A percentile compares a stretch with the other conserved stretches of the same genome.
Evolutionary conservation across 1,284 basidiomycete genomes (phyloP).

Genomic region (Pyrrhoderma lamaoense): DNA sequence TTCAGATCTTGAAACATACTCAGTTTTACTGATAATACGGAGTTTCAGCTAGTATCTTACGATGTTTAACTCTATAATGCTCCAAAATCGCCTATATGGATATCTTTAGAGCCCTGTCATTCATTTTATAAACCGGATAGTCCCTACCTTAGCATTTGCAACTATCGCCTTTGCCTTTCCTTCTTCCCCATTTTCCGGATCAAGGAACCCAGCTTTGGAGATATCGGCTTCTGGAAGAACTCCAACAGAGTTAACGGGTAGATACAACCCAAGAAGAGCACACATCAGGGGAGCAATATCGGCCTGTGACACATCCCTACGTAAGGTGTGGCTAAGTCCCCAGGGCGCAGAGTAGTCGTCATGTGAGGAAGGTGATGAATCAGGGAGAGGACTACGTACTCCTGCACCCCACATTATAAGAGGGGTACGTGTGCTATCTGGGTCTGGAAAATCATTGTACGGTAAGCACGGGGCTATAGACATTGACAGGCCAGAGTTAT

Average conservation of each 20-base stretch:
- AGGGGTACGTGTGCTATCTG: conserved; percentile 83
- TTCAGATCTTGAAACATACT: conserved; percentile 45
- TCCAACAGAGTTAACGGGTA: conserved; percentile 74
- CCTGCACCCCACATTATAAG: conserved; percentile 83
- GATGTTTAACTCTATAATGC: conserved; percentile 75
- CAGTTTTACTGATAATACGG: not conserved
- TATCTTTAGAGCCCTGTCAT: too few relatives aligned
- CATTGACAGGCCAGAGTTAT: conserved; percentile 22
- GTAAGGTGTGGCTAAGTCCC: conserved; percentile 40
- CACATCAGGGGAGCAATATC: conserved; percentile 80
- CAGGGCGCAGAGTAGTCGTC: conserved; percentile 64
- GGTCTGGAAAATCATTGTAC: conserved; percentile 47
- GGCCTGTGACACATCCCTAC: conserved; percentile 78
- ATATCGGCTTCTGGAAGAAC: conserved; percentile 64
- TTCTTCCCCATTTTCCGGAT: conserved; percentile 28
- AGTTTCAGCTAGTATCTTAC: conserved; percentile 30
- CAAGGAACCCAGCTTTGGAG: conserved; percentile 47
- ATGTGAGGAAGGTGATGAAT: conserved; percentile 49
- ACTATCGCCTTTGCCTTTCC: conserved; percentile 51
- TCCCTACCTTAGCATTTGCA: conserved; percentile 57
- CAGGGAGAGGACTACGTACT: conserved; percentile 55
- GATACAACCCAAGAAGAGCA: conserved; percentile 58
- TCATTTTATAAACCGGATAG: too few relatives aligned
- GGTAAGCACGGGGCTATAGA: too few relatives aligned
- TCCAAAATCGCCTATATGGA: conserved; percentile 57